Conservation (phyloP, 1,284 basidiomycete species). For the Gastroboletus turbinatus region DNA sequence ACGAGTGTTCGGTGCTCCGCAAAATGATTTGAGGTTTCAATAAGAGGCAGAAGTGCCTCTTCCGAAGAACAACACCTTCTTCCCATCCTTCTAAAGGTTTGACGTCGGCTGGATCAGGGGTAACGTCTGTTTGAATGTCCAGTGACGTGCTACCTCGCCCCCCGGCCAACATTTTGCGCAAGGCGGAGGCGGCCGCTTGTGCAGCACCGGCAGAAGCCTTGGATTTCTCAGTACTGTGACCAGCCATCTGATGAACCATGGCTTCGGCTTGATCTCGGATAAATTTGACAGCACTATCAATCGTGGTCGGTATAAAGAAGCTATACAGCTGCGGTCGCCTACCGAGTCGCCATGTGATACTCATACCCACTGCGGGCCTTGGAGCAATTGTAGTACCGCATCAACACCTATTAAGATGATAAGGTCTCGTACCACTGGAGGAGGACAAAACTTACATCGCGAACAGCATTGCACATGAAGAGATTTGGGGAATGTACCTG, state of each 20-base stretch:
- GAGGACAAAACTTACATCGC: constrained; percentile 55
- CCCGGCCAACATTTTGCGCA: constrained; percentile 60
- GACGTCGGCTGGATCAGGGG: constrained; percentile 34
- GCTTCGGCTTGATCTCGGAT: constrained; percentile 77
- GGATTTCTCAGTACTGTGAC: constrained; percentile 36
- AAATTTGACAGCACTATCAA: constrained; percentile 73
- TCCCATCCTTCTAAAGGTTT: constrained; percentile 74
- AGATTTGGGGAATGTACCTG: constrained; percentile 88
- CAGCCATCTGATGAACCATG: constrained; percentile 34
- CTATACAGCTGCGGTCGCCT: constrained; percentile 25
- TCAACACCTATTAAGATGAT: constrained; percentile 58
- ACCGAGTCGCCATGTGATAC: constrained; percentile 88
- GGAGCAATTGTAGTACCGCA: constrained; percentile 90
- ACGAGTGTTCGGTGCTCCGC: constrained; percentile 42
- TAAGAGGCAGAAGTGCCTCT: constrained; percentile 81
- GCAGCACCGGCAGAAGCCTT: constrained; percentile 44
- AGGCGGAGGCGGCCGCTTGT: constrained; percentile 59
- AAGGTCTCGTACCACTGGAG: constrained; percentile 1
- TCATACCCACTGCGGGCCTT: constrained; percentile 75
- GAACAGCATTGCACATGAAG: constrained; percentile 76
- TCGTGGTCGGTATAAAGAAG: constrained; percentile 7
- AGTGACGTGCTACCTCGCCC: constrained; percentile 48
- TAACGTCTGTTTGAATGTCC: constrained; percentile 38
- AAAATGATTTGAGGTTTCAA: constrained; percentile 92
- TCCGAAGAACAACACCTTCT: constrained; percentile 62